Base-by-base conservation (phyloP, 1,284 basidiomycete species). In the Cryptococcus deneoformans region DNA sequence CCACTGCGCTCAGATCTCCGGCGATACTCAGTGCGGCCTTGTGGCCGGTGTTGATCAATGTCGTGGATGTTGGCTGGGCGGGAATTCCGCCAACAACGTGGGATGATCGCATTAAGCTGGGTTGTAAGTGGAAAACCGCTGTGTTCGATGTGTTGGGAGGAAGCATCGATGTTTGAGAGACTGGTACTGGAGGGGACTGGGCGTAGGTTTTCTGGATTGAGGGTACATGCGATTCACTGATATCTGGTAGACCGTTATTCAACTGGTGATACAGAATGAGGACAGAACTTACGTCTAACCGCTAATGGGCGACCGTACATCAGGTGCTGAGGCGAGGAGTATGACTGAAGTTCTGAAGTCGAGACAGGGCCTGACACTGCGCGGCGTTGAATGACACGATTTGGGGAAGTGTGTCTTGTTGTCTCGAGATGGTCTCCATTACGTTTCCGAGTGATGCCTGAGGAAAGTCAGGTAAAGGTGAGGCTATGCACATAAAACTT, bases 1-100 rank as follows among this genome's bases (percentile, higher is more conserved):
- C 79, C 80, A 84, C 82, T 40, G 73, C 65, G 55, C 75, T 73
- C 35, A 83, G 66, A 63, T 83, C 80, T 35, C 80, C 79, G 16
- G 78, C 70, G 8, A 83, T 61, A 52, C 74, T 71, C 42, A 81
- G 64, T 1, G 63, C 58, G 0, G 76, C 76, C 56, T 76, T 76
- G 52, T 57, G 45, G 61, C 66, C 24, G 53, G 57, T 20, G 58
- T 53, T 54, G 60, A 53, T 44, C 61, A 65, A 68, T 11, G 62
- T 48, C n/a, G 64, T 54, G 20, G 67, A 66, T 6, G 66, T 54
- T 14, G 49, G 8, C 20, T 47, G 20, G 6, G 34, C 8, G 1
- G 64, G 59, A 8, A 58, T 46, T 0, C 52, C 58, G 6, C 62
- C 56, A 10, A 54, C 38, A 16, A 76, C 51, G 54, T 77, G 76